Conservation (phyloP, 1,284 basidiomycete genomes). For the Salmacisia buchloeana region DNA sequence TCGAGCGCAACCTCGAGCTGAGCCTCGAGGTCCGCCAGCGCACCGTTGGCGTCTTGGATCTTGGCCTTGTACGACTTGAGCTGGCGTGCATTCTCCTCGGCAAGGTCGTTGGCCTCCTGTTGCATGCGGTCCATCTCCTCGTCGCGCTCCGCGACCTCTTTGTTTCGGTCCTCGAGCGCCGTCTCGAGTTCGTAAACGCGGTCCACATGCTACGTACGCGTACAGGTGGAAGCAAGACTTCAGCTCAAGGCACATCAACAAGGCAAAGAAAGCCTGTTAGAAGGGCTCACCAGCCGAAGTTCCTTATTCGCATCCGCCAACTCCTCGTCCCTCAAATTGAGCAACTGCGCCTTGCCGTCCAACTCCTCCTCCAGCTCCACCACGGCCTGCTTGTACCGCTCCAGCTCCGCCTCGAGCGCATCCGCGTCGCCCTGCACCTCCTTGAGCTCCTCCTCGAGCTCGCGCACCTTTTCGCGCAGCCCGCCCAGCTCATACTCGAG, state of each 20-base stretch:
- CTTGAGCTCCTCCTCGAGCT: slow-evolving; percentile 56
- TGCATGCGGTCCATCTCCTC: slow-evolving; percentile 9
- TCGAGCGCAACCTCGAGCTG: slow-evolving; percentile 4
- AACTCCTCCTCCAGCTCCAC: slow-evolving; percentile 47
- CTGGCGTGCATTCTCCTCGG: slow-evolving; percentile 2
- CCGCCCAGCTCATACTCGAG: slow-evolving; percentile 35
- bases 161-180: slow-evolving; percentile 1
- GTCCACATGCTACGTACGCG: slow-evolving; percentile 7
- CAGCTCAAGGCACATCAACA: background rate
- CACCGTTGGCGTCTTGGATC: slow-evolving; percentile 6
- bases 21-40: slow-evolving; percentile 1
- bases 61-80: slow-evolving; percentile 3
- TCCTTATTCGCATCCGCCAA: slow-evolving; percentile 56
- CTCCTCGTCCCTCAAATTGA: slow-evolving; percentile 48
- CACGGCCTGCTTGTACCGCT: slow-evolving; percentile 24
- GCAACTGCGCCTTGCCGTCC: slow-evolving; percentile 24
- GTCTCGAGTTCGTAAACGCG: slow-evolving; percentile 4
- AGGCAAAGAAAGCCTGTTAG: background rate
- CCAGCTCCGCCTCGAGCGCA: slow-evolving; percentile 27
- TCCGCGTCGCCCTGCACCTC: slow-evolving; percentile 28
- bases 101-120: slow-evolving; percentile 6
- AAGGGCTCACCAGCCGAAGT: slow-evolving; percentile 59
- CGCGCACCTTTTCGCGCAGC: slow-evolving; percentile 22
- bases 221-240: too few relatives aligned
- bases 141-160: slow-evolving; percentile 4